Conservation (phyloP, 1,139 yeast species). For the Kodamaea arcana region DNA sequence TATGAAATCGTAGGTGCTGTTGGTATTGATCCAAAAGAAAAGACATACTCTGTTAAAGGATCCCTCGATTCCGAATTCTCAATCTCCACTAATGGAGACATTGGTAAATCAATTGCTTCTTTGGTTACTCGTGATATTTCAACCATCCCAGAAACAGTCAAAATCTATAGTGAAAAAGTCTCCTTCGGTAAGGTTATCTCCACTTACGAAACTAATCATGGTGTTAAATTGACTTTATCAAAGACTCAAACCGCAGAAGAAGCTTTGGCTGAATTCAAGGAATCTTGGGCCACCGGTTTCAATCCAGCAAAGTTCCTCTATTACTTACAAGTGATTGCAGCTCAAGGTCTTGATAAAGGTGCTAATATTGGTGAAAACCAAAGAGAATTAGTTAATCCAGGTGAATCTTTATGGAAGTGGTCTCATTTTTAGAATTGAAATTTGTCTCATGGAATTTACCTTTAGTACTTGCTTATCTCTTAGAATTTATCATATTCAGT, state of each 20-base stretch:
- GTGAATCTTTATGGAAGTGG: constrained; percentile 53
- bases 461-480: too few relatives aligned
- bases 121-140: constrained; percentile 31
- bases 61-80: constrained; percentile 32
- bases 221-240: constrained; percentile 29
- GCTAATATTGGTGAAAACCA: constrained; percentile 25
- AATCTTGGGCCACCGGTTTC: constrained; percentile 27
- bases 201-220: constrained; percentile 38
- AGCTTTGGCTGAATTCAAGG: constrained; percentile 27
- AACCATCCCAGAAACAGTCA: constrained; percentile 42
- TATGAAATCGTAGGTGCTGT: constrained; percentile 29
- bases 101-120: constrained; percentile 41
- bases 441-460: too few relatives aligned
- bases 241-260: constrained; percentile 26
- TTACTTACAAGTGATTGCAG: constrained; percentile 29
- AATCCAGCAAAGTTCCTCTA: constrained; percentile 19
- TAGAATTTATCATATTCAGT: too few relatives aligned
- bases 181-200: constrained; percentile 36
- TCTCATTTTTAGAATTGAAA: constrained; percentile 19
- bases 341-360: constrained; percentile 22
- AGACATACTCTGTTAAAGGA: constrained; percentile 38
- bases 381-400: constrained; percentile 54
- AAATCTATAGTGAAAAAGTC: constrained; percentile 39
- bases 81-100: constrained; percentile 37
- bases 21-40: constrained; percentile 34